These are phyloP conservation scores for Penicillium atrosanguineum DNA, from an alignment of 495 filamentous ascomycete species.

Conservation along the genomic window DNA sequence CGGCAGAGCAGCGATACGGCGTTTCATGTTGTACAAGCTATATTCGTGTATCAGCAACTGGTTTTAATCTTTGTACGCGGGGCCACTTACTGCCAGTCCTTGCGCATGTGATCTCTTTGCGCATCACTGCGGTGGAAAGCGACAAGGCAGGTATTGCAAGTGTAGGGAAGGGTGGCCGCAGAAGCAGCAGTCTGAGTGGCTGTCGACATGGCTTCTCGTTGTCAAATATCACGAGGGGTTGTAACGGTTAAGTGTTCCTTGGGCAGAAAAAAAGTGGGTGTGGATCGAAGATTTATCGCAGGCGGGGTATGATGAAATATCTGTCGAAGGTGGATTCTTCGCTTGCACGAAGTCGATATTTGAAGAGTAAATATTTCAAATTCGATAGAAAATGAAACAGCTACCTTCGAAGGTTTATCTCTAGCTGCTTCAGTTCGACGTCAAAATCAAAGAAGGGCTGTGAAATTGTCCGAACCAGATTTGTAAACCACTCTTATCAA, in stretches of 20 bases:
- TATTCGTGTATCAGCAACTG: neutral
- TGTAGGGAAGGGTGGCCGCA: slow-evolving; percentile 71
- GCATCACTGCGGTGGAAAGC: slow-evolving; percentile 90
- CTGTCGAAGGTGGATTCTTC: slow-evolving; percentile 10
- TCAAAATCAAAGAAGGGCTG: neutral
- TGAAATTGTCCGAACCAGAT: neutral
- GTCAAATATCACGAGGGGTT: slow-evolving; percentile 3
- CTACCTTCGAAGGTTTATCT: neutral
- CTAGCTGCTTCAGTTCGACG: neutral
- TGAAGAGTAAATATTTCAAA: neutral
- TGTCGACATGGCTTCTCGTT: slow-evolving; percentile 18
- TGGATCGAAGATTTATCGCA: slow-evolving; percentile 22
- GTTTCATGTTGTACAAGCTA: slow-evolving; percentile 96
- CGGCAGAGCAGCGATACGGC: slow-evolving; percentile 85
- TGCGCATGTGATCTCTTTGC: slow-evolving; percentile 94
- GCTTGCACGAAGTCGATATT: neutral
- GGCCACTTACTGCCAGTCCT: slow-evolving; percentile 87
- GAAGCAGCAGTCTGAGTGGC: slow-evolving; percentile 14
- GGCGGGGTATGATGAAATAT: slow-evolving; percentile 30
- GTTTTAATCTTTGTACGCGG: slow-evolving; percentile 1
- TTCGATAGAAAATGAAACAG: neutral
- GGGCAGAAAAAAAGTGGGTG: slow-evolving; percentile 12
- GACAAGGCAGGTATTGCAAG: slow-evolving; percentile 97
- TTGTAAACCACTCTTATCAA: slow-evolving; percentile 17
- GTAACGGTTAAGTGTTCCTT: slow-evolving; percentile 5